phyloP scores from a whole-genome alignment of 208 protist species.

The Trichomonas tenax region DNA sequence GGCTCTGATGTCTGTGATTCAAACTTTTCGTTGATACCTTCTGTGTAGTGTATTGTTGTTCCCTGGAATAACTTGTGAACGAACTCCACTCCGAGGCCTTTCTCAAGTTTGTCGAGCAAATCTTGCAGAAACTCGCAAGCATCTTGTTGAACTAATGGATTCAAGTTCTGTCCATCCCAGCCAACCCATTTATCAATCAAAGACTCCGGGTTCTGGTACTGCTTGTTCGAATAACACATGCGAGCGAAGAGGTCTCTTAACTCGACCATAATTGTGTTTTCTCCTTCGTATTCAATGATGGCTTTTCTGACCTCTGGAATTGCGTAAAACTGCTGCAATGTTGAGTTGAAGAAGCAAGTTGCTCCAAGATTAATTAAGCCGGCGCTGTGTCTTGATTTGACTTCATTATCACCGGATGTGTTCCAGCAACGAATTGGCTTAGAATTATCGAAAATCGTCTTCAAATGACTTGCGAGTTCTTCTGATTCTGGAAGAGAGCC shows the following conservation, averaged over 20 bases:
- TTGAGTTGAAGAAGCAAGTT: background rate
- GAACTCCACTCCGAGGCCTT: background rate
- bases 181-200: background rate
- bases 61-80: background rate
- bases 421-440: background rate
- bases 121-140: background rate
- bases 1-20: background rate
- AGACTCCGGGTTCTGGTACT: background rate
- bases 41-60: background rate
- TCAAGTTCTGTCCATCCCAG: background rate
- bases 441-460: background rate
- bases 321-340: background rate
- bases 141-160: slow-evolving; percentile 16
- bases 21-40: background rate
- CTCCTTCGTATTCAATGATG: background rate
- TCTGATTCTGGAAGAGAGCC: background rate
- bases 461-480: background rate
- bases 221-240: background rate
- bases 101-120: background rate
- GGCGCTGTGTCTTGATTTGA: background rate
- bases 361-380: background rate
- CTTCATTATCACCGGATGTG: background rate
- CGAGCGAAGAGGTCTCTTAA: background rate
- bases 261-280: background rate
- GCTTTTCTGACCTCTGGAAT: background rate